Conservation (phyloP, 2,329 filamentous ascomycete genomes). For the Amauroascus verrucosus region DNA sequence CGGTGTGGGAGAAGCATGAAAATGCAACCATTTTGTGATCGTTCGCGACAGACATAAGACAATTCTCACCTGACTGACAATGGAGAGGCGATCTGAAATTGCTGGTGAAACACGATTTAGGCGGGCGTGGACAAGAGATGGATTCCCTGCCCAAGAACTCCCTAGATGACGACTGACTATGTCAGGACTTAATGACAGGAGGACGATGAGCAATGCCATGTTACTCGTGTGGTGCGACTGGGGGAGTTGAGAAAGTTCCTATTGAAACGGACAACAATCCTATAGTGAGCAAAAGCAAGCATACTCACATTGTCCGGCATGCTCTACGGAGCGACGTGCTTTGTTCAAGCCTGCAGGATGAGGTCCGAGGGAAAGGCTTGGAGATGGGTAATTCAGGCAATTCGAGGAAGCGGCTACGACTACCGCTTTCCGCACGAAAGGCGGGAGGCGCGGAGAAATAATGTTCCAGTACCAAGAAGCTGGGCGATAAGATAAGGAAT, state of each 20-base stretch:
- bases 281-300: no score
- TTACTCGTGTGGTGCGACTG: no score
- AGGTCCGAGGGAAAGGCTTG: no score
- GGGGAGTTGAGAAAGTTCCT: no score
- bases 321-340: neutral
- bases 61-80: neutral
- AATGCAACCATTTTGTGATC: neutral
- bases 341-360: no score
- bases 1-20: neutral
- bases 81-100: neutral
- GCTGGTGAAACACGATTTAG: neutral
- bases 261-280: no score
- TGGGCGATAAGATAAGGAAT: neutral
- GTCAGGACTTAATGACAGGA: no score
- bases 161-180: no score
- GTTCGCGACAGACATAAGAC: neutral
- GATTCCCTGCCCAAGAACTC: neutral
- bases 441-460: neutral
- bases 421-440: neutral
- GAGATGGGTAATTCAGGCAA: neutral
- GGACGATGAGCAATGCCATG: no score
- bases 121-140: neutral
- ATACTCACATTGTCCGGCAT: no score
- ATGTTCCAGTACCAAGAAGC: conserved; percentile 1
- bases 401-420: neutral